phyloP scores from a whole-genome alignment of 148 eudicot species.

The Bassia scoparia region DNA sequence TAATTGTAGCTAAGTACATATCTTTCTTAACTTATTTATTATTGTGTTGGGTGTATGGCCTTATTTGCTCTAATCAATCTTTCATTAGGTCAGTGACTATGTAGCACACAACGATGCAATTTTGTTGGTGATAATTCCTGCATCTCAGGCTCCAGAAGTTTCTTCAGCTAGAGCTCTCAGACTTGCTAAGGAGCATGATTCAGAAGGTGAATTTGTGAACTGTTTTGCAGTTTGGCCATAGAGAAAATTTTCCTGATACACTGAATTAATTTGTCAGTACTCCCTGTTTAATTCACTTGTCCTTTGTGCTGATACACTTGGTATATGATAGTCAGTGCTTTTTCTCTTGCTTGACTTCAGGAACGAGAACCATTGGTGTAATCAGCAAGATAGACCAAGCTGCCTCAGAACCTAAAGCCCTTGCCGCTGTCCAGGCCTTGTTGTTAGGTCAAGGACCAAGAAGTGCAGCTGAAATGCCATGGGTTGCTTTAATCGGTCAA shows the following conservation, averaged over 20 bases:
- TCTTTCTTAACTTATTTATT: slow-evolving; percentile 1
- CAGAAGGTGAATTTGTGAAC: slow-evolving; percentile 58
- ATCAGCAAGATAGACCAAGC: slow-evolving; percentile 98
- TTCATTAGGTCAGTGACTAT: slow-evolving; percentile 63
- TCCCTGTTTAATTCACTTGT: not conserved
- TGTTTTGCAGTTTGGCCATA: not conserved
- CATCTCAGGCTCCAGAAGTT: slow-evolving; percentile 82
- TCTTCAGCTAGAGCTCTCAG: slow-evolving; percentile 80
- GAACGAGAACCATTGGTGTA: slow-evolving; percentile 92
- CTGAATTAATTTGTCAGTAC: not conserved
- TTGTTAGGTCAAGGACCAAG: slow-evolving; percentile 89
- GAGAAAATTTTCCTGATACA: not conserved
- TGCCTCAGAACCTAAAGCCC: slow-evolving; percentile 79
- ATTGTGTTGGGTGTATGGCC: slow-evolving; percentile 14
- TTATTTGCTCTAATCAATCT: slow-evolving; percentile 22
- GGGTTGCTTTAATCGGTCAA: slow-evolving; percentile 98
- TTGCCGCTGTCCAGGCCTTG: slow-evolving; percentile 97
- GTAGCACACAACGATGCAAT: slow-evolving; percentile 89
- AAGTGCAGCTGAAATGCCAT: slow-evolving; percentile 84
- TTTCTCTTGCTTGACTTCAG: slow-evolving; percentile 35
- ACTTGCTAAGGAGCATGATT: slow-evolving; percentile 86
- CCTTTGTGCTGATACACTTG: not conserved
- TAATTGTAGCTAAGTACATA: slow-evolving; percentile 1
- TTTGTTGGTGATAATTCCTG: slow-evolving; percentile 85
- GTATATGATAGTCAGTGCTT: not conserved